A percentile compares a stretch with the other conserved stretches of the same genome.
Conservation (phyloP, 805 yeast species). For the Sugiyamaella chiloensis region DNA sequence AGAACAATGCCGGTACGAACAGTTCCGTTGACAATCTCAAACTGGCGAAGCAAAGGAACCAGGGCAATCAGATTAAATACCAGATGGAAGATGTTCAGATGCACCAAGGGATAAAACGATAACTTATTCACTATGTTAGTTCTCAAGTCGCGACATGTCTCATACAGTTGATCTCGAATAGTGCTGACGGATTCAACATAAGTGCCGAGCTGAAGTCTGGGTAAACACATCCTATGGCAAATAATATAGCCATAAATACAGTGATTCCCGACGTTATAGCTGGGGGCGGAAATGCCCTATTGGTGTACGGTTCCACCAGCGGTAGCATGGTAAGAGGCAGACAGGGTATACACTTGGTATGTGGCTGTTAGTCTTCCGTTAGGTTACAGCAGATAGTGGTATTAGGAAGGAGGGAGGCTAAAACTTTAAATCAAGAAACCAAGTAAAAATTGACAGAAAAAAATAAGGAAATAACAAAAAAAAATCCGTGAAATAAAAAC, state of each 20-base stretch:
- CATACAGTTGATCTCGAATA: slow-evolving; percentile 43
- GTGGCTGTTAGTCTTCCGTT: too few relatives aligned
- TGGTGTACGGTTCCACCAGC: slow-evolving; percentile 13
- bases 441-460: too few relatives aligned
- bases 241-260: slow-evolving; percentile 21
- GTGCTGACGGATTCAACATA: slow-evolving; percentile 54
- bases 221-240: slow-evolving; percentile 12
- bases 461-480: too few relatives aligned
- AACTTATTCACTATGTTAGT: slow-evolving; percentile 41
- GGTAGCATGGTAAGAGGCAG: slow-evolving; percentile 2
- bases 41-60: slow-evolving; percentile 56
- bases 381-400: too few relatives aligned
- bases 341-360: too few relatives aligned
- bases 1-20: slow-evolving; percentile 79
- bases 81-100: slow-evolving; percentile 59
- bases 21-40: slow-evolving; percentile 76
- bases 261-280: slow-evolving; percentile 27
- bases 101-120: slow-evolving; percentile 74
- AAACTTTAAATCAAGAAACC: too few relatives aligned
- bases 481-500: too few relatives aligned
- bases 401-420: too few relatives aligned
- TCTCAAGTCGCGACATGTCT: neutral
- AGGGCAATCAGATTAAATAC: slow-evolving; percentile 55
- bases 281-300: slow-evolving; percentile 21
- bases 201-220: slow-evolving; percentile 37